Base-by-base conservation (phyloP, 768 basidiomycete species). In the Agaricus bisporus region DNA sequence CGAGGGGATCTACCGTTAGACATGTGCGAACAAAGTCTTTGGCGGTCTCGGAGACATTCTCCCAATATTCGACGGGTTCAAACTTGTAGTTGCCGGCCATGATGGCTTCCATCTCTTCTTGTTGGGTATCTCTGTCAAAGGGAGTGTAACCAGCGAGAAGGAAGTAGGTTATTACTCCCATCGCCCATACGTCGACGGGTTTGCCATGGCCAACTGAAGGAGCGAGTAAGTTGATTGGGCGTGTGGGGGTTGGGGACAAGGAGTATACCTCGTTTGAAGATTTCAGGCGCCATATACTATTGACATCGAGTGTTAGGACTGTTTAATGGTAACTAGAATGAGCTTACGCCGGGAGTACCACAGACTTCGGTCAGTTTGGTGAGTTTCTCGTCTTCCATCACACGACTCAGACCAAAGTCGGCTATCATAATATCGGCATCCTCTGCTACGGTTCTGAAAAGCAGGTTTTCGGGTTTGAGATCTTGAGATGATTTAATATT, bases 141-240 rank as follows among this genome's bases (percentile, higher is more conserved):
- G 97, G 97, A 5, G 97, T 99, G 73, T 98, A 95, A 2, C 91
- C 88, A 62, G 73, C 71, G 26, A 98, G 85, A 3, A 98, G 74
- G 85, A 97, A 97, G 72, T 98, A 98, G 11, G 95, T 90, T 68
- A 99, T 95, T 46, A 99, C 95, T 37, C 95, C 95, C 82, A 98
- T 95, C 1, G 95, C 94, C 95, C 93, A 95, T 51, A 95, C 72
- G 62, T 95, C 95, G 15, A 97, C 95, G 8, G 95, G 94, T 70
- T 91, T 97, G 39, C 88, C 82, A 62, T 99, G 95, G 3, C 95
- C 95, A 51, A 85, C 88, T 89, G 63, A 17, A 32, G 32, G 35
- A 39, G 41, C 58, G 48, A 51, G 48, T 49, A 26, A 38, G 32
- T 5, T 45, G 37, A 22, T 22, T 22, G 22, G 22, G 39, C 26